Evolutionary conservation across 768 basidiomycete genomes (phyloP), one percentile per base, ranked within the genome.

Genomic region (Candolleomyces efflorescens): DNA sequence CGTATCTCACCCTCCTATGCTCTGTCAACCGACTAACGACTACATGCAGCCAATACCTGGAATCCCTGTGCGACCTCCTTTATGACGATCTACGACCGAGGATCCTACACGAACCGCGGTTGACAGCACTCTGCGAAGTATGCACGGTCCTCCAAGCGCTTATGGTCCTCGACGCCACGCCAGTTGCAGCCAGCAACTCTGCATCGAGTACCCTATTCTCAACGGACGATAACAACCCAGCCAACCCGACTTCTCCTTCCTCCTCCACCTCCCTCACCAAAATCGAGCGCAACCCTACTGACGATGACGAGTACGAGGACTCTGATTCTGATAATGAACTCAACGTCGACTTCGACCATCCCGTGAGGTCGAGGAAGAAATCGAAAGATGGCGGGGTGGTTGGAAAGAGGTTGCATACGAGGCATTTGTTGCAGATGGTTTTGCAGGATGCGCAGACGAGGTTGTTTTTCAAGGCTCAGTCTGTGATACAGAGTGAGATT

Each of bases 81-180:
- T 97, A 95, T 68, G 97, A 98, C 68, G 93, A 95, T 62, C 83
- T 99, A 1, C 89, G 96, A 1, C 97, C 96, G 5, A 86, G 95
- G 4, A 98, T 99, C 60, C 80, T 98, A 2, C 95, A 98, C 64
- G 96, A 98, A 66, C 87, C 89, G 0, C 85, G 89, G 4, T 82
- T 99, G 47, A 87, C 88, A 1, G 86, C 86, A 0, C 83, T 99
- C 1, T 95, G 94, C 68, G 91, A 95, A 69, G 92, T 98, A 23
- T 99, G 96, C 77, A 98, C 93, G 0, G 92, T 99, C 18, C 78
- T 99, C 2, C 92, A 95, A 68, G 96, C 95, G 0, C 78, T 98
- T 43, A 98, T 98, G 93, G 90, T 98, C 3, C 84, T 94, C 26
- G 94, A 96, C 66, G 78, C 90, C 1, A 32, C 32, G 17, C 75